phyloP scores from a whole-genome alignment of 1,139 yeast genomes.

The Pichia sp. region DNA sequence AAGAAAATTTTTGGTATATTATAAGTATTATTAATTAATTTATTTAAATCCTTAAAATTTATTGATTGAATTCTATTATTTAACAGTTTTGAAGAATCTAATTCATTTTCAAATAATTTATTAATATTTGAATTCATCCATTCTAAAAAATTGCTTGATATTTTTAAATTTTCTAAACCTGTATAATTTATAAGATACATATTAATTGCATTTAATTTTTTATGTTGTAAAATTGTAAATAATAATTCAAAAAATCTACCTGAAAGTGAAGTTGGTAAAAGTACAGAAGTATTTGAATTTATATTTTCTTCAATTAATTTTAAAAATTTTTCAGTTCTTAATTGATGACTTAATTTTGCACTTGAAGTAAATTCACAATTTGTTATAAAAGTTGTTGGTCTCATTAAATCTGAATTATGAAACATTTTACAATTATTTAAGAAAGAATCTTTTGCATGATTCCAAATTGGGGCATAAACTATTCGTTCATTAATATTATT shows the following conservation, averaged over 20 bases:
- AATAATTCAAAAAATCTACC: slow-evolving; percentile 78
- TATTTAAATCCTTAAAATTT: slow-evolving; percentile 51
- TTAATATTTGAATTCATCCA: slow-evolving; percentile 87
- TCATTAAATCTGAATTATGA: slow-evolving; percentile 47
- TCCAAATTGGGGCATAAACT: slow-evolving; percentile 90
- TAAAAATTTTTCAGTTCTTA: slow-evolving; percentile 58
- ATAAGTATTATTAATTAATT: slow-evolving; percentile 29
- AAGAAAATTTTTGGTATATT: slow-evolving; percentile 75
- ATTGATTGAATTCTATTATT: slow-evolving; percentile 56
- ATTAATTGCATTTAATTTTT: slow-evolving; percentile 19
- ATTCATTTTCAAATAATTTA: slow-evolving; percentile 70
- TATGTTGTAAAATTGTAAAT: slow-evolving; percentile 38
- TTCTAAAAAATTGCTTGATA: slow-evolving; percentile 85
- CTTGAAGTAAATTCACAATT: slow-evolving; percentile 56
- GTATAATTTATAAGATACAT: slow-evolving; percentile 67
- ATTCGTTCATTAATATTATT: slow-evolving; percentile 65
- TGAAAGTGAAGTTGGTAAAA: slow-evolving; percentile 80
- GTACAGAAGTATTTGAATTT: slow-evolving; percentile 65
- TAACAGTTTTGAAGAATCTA: slow-evolving; percentile 55
- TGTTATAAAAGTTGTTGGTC: slow-evolving; percentile 84
- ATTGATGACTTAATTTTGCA: slow-evolving; percentile 56
- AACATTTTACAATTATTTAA: slow-evolving; percentile 69
- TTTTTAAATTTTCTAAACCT: slow-evolving; percentile 71
- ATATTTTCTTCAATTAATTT: slow-evolving; percentile 61
- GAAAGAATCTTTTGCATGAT: slow-evolving; percentile 84